Evolutionary conservation across 225 moss, liverwort and hornwort species (phyloP).

Genomic region (Pleurozium schreberi): DNA sequence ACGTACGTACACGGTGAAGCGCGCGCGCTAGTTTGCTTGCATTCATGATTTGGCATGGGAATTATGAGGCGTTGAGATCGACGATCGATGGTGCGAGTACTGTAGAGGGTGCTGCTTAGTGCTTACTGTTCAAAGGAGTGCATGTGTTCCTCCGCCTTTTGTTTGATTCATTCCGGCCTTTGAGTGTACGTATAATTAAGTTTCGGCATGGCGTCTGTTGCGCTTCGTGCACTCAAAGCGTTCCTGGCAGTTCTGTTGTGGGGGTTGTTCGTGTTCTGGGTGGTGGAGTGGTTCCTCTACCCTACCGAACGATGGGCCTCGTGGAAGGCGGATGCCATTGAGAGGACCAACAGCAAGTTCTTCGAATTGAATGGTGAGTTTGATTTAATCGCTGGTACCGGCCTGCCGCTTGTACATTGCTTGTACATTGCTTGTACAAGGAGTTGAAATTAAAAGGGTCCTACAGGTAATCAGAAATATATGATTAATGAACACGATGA

Average conservation of each 20-base stretch:
- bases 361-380: constrained; percentile 25
- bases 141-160: too few species aligned
- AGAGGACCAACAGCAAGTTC: constrained; percentile 12
- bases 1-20: background rate
- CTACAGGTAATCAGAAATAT: background rate
- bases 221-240: background rate
- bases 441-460: background rate
- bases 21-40: background rate
- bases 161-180: background rate
- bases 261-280: constrained; percentile 53
- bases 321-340: constrained; percentile 32
- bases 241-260: constrained; percentile 28
- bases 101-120: too few species aligned
- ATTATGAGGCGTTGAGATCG: background rate
- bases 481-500: background rate
- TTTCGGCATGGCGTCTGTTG: background rate
- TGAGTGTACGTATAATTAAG: background rate
- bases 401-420: background rate
- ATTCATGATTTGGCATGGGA: background rate
- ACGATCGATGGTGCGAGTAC: background rate
- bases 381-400: background rate
- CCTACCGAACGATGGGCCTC: constrained; percentile 16
- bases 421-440: too few species aligned
- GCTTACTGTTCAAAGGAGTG: background rate
- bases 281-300: constrained; percentile 41